Evolutionary conservation across 1,284 basidiomycete genomes (phyloP), one percentile per base, ranked within the genome.

Genomic region (Ceratobasidium papillatum): DNA sequence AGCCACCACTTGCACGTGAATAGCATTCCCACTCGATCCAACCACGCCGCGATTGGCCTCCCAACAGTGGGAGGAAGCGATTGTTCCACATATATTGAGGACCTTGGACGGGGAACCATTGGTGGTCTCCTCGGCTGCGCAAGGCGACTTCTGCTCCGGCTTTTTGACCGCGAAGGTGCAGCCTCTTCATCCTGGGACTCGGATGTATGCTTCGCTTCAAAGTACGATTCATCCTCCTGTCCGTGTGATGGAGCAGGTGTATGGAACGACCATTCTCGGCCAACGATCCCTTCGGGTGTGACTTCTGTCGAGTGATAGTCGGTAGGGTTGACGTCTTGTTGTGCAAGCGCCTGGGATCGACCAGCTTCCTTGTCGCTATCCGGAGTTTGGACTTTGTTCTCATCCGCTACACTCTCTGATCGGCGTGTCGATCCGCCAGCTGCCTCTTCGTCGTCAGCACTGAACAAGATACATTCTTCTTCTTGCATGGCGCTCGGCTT

Each of bases 1-100:
- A 86, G 84, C 62, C 90, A 81, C 95, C 96, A 98, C 80, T 94
- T 88, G 0, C 92, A 91, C 17, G 88, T 84, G 43, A 98, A 87
- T 30, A 98, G 90, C 84, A 93, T 88, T 76, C 83, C 84, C 49
- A 98, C 85, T 43, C 94, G 88, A 76, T 88, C 88, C 76, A 87
- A 82, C 91, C 93, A 96, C 38, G 88, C 90, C 68, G 84, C 83
- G 38, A 91, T 75, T 2, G 89, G 90, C 32, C 83, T 82, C 41
- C 83, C 82, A 47, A 88, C 79, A 81, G 83, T 82, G 17, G 78
- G 86, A 75, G 78, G 69, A 51, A 82, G 84, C 65, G 81, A 82
- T 76, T 82, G 80, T 63, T 80, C 80, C 69, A 86, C 86, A 77
- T 84, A 84, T 8, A 85, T 80, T 38, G 85, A 86, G 34, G 82